phyloP scores from a whole-genome alignment of 208 protist species.

The Leishmania aethiopica region DNA sequence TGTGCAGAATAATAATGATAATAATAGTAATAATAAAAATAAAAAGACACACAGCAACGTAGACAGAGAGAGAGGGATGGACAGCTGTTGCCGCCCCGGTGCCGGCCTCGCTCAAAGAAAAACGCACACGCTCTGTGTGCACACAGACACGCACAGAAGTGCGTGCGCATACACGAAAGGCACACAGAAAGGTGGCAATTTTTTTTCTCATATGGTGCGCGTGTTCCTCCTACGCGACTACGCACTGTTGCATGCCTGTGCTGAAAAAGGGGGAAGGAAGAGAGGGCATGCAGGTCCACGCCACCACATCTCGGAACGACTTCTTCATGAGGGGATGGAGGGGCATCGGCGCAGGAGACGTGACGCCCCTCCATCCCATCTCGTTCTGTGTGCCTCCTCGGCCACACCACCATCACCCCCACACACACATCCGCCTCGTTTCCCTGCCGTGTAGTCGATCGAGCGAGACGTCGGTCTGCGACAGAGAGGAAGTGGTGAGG shows the following conservation, averaged over 20 bases:
- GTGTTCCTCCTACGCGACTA: background rate
- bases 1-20: background rate
- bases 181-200: background rate
- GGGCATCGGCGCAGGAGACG: background rate
- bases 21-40: background rate
- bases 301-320: background rate
- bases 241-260: background rate
- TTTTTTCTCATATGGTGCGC: background rate
- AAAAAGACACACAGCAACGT: background rate
- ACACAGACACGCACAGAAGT: background rate
- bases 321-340: background rate
- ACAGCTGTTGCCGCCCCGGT: background rate
- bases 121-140: background rate
- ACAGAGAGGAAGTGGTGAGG: background rate
- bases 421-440: background rate
- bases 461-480: background rate
- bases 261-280: slow-evolving; percentile 5
- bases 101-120: background rate
- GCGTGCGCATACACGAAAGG: background rate
- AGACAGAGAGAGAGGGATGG: slow-evolving; percentile 1
- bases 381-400: background rate
- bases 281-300: background rate
- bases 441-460: background rate
- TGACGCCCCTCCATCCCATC: background rate
- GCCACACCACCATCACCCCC: background rate